A percentile compares a stretch with the other conserved stretches of the same genome.
Evolutionary conservation across 306 rosid species (phyloP).

Genomic region (Dicorynia guianensis): DNA sequence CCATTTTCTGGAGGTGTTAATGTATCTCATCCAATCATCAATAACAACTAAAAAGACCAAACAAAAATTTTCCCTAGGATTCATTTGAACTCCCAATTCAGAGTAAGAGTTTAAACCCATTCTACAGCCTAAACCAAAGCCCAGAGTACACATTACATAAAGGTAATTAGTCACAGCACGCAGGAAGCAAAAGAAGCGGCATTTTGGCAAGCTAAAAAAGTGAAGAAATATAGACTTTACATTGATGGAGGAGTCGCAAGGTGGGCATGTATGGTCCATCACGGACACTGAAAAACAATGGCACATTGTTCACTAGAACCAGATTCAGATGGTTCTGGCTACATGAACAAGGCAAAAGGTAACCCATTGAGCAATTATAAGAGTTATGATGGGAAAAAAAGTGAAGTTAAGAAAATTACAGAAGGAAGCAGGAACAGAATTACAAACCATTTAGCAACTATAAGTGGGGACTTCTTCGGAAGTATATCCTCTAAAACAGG

Average conservation of each 20-base stretch:
- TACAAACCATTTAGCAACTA: conserved; percentile 90
- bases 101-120: conserved; percentile 4
- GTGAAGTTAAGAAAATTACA: conserved; percentile 1
- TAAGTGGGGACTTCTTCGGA: conserved; percentile 93
- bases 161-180: conserved; percentile 11
- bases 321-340: conserved; percentile 98
- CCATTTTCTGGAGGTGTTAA: background rate
- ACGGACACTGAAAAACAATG: conserved; percentile 89
- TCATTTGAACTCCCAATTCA: conserved; percentile 9
- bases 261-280: conserved; percentile 99
- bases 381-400: background rate
- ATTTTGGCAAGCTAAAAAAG: conserved; percentile 23
- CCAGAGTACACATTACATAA: background rate
- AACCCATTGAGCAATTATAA: conserved; percentile 37
- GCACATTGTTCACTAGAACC: conserved; percentile 92
- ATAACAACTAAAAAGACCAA: background rate
- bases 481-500: conserved; percentile 93
- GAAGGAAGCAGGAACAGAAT: conserved; percentile 27
- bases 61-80: conserved; percentile 26
- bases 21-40: conserved; percentile 17
- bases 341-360: conserved; percentile 39
- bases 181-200: background rate
- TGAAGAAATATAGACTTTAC: conserved; percentile 57
- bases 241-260: conserved; percentile 93
- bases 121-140: background rate